Evolutionary conservation across 352 stramenopile species (phyloP).

Genomic region (Plasmopara viticola): DNA sequence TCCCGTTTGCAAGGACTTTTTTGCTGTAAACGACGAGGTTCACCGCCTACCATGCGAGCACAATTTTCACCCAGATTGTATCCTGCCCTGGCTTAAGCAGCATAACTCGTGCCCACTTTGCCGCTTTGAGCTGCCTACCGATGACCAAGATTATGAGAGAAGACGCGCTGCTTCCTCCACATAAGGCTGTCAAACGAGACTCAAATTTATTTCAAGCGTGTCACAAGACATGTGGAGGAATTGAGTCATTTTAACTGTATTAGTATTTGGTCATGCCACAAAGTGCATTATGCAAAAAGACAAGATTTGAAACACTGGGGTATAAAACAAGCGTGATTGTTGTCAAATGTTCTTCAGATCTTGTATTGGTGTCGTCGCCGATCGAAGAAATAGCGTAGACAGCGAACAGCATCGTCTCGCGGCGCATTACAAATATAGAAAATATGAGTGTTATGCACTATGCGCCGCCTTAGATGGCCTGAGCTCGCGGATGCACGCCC

Average conservation of each 20-base stretch:
- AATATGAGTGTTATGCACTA: no score
- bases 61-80: constrained; percentile 80
- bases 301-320: no score
- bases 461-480: no score
- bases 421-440: no score
- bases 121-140: constrained; percentile 76
- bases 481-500: no score
- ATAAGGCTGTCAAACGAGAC: constrained; percentile 10
- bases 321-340: no score
- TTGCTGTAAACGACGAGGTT: constrained; percentile 68
- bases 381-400: no score
- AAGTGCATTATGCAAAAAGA: no score
- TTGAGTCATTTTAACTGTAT: constrained; percentile 17
- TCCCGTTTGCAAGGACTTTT: constrained; percentile 83
- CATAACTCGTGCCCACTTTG: constrained; percentile 87
- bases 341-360: no score
- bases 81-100: constrained; percentile 82
- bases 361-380: no score
- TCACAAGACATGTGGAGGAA: constrained; percentile 11
- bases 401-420: no score
- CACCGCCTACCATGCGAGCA: constrained; percentile 72
- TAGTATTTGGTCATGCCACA: no score
- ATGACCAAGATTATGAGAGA: constrained; percentile 78
- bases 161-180: constrained; percentile 28
- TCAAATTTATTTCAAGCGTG: constrained; percentile 8